Evolutionary conservation across 345 rosid species (phyloP), one percentile per base, ranked within the genome.

Genomic region (Euphorbia peplus): DNA sequence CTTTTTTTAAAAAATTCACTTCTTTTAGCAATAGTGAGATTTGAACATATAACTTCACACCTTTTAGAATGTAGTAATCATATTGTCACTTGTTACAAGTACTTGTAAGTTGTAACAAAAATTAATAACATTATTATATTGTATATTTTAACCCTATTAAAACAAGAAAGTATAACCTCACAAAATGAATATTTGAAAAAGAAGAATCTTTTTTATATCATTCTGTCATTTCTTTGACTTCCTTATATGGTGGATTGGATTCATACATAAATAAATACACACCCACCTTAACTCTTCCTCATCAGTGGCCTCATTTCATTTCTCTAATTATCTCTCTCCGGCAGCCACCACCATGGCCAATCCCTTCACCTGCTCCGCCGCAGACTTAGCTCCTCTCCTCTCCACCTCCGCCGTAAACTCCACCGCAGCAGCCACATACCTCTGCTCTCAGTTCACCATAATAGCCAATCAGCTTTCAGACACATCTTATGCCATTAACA

Each of bases 401-500:
- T 79, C 76, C 4, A 35, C 79, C 42, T 8, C 63, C 12, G 14
- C 73, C 12, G 14, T 70, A 29, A 86, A 86, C 71, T 82, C 83
- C 58, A 81, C 90, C 2, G 87, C 42, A 0, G 83, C 81, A 5
- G 90, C 87, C 0, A 1, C 10, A 44, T 83, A 77, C 76, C 70
- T 86, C 69, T 86, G 87, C 70, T 39, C 65, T 73, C 79, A 74
- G 21, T 51, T 86, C 72, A 29, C 53, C 57, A 4, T 60, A 59
- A 75, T 86, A 19, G 29, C 78, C 77, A 57, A 65, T 59, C 76
- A 83, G 58, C 77, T 86, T 64, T 70, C 64, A 4, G 90, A 86
- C 83, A 72, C 83, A 0, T 42, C 72, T 64, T 79, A 78, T 46
- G 90, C 90, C 2, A 28, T 86, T 59, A 82, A 86, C 77, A 82